Evolutionary conservation across 768 basidiomycete genomes (phyloP).

Genomic region (Tylopilus rubrobrunneus): DNA sequence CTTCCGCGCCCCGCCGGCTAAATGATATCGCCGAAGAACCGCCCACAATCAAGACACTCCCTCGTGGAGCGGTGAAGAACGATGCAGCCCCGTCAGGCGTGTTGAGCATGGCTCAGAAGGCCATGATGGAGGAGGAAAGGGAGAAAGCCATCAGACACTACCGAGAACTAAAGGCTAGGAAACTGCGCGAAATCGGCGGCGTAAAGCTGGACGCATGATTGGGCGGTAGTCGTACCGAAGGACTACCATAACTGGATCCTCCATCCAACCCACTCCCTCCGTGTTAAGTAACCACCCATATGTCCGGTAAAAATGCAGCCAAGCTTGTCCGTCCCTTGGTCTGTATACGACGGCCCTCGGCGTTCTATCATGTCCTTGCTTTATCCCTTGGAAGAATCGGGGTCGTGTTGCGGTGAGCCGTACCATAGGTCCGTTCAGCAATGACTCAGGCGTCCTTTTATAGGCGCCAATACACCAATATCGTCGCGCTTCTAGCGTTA

Average conservation of each 20-base stretch:
- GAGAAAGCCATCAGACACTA: conserved; percentile 66
- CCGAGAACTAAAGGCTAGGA: conserved; percentile 60
- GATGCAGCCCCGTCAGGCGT: conserved; percentile 38
- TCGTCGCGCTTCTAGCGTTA: conserved; percentile 4
- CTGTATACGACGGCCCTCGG: conserved; percentile 1
- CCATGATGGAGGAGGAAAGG: conserved; percentile 74
- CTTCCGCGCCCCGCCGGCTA: conserved; percentile 59
- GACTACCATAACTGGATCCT: conserved; percentile 9
- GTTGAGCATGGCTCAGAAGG: conserved; percentile 70
- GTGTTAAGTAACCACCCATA: background rate
- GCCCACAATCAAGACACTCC: conserved; percentile 54
- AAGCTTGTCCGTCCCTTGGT: background rate
- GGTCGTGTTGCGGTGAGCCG: background rate
- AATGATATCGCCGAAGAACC: conserved; percentile 72
- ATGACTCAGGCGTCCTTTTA: conserved; percentile 4
- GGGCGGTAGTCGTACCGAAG: conserved; percentile 3
- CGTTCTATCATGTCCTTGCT: conserved; percentile 2
- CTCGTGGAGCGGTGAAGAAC: conserved; percentile 39
- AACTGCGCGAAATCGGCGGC: conserved; percentile 21
- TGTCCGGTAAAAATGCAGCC: conserved; percentile 3
- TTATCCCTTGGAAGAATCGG: background rate
- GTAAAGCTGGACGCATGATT: conserved; percentile 8
- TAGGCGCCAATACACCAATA: conserved; percentile 1
- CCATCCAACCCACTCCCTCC: background rate
- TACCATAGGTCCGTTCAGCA: background rate